Base-by-base conservation (phyloP, 345 rosid species). In the Citrus trifoliata region DNA sequence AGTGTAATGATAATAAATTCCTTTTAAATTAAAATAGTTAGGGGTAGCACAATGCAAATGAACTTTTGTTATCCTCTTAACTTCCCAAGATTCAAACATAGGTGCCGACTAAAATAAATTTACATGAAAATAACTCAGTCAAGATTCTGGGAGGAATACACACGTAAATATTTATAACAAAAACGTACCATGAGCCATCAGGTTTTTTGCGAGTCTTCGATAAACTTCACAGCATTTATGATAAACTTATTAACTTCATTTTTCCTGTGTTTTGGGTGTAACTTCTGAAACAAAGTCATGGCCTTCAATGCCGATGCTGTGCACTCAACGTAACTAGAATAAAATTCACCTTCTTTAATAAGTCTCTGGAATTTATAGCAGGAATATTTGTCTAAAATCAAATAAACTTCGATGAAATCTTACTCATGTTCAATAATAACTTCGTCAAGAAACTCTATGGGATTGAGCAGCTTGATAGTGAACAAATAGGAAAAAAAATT, bases 381-480 rank as follows among this genome's bases (percentile, higher is more conserved):
- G 19, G 42, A 62, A 71, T 61, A 33, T 68, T 35, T 67, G 83
- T 82, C 25, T 85, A 85, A 9, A 83, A 22, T 19, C 5, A 66
- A 19, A 51, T 1, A 18, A 33, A 66, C 4, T 65, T 2, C 2
- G 2, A 8, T 4, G 48, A 66, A 33, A 66, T 66, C 46, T 66
- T 35, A 66, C 70, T 66, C 70, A 19, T 35, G 22, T 22, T 66
- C 70, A 66, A 35, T 35, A 12, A 66, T n/a, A 22, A 66, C n/a
- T 8, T 22, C 46, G 0, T 35, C 46, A 6, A 66, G 70, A 9
- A 35, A 66, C 22, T 66, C 70, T 12, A 35, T 5, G 9, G 70
- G 70, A 66, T 66, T 66, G 46, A 66, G 70, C 70, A 35, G 6
- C 48, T 66, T 12, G 8, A 33, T 4, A 33, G 13, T 51, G 22